A percentile compares a stretch with the other conserved stretches of the same genome.
These are phyloP conservation scores for Fusarium domesticum DNA, from an alignment of 2,329 filamentous ascomycete genomes.

Conservation along the genomic window DNA sequence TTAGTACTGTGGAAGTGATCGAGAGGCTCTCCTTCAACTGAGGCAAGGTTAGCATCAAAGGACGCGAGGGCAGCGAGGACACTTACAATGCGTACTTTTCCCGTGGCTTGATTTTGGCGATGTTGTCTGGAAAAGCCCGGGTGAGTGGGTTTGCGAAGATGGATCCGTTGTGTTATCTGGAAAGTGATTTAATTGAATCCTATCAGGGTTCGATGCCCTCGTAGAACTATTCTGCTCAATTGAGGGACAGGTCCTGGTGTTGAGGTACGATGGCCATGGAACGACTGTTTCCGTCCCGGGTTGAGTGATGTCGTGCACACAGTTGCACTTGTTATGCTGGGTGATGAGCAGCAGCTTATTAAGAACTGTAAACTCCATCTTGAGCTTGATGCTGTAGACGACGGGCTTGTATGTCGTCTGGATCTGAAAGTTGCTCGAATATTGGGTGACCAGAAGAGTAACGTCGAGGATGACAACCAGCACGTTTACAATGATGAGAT, in stretches of 20 bases:
- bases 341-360: slow-evolving; percentile 17
- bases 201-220: slow-evolving; percentile 3
- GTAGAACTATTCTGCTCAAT: slow-evolving; percentile 1
- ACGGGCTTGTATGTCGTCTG: slow-evolving; percentile 22
- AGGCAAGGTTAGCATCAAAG: no score
- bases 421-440: slow-evolving; percentile 19
- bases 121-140: no score
- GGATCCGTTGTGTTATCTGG: not conserved
- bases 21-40: no score
- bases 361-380: slow-evolving; percentile 21
- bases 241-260: no score
- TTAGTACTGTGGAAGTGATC: no score
- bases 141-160: slow-evolving; percentile 2
- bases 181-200: slow-evolving; percentile 5
- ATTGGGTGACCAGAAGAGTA: slow-evolving; percentile 13
- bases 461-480: slow-evolving; percentile 20
- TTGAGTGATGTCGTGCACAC: slow-evolving; percentile 14
- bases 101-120: no score
- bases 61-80: no score
- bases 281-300: slow-evolving; percentile 3
- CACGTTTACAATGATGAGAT: slow-evolving; percentile 18
- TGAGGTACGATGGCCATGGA: not conserved
- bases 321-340: slow-evolving; percentile 17
- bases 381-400: slow-evolving; percentile 22
- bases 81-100: no score